Evolutionary conservation across 805 yeast genomes (phyloP), one percentile per base, ranked within the genome.

Genomic region (Wickerhamomyces alni): DNA sequence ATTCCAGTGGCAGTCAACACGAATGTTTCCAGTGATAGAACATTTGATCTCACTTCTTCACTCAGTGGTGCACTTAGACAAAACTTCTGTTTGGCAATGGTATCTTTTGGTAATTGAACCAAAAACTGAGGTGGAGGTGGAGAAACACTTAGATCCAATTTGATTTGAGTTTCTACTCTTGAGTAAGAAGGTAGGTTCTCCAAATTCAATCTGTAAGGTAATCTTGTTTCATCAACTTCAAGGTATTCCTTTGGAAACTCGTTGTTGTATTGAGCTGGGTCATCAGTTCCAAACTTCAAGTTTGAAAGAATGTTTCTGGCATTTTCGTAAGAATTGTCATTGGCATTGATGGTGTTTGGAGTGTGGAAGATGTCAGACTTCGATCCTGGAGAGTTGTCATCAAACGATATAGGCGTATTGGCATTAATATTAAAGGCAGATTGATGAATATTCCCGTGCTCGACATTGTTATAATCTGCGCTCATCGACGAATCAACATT

Each of bases 131-230:
- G 71, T 1, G 95, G 95, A 1, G 91, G 77, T 1, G 96, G 95
- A 24, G 79, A 71, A 33, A 91, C 65, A 8, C 72, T 58, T 17
- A 91, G 62, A 33, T 72, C 71, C 32, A 94, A 66, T 59, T 87
- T 89, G 57, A 93, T 87, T 63, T 93, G 99, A 13, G 97, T 91
- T 62, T 91, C 99, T 7, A 91, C 99, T 48, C 99, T 75, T 11
- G 96, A 87, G 49, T 78, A 80, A 5, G 75, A 64, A 2, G 97
- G 97, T 33, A 91, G 67, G 37, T 80, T 82, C 8, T 69, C 59
- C 1, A 91, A 65, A 19, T 63, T 58, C 38, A 84, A 47, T 39
- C 69, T 64, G 56, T 74, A 79, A 4, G 72, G 70, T 34, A 66
- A 41, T 2, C 48, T 33, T 7, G 46, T 37, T 11, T 50, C 52